These are phyloP conservation scores for Houttuynia cordata DNA, from an alignment of 164 flowering plant species.

Conservation along the genomic window DNA sequence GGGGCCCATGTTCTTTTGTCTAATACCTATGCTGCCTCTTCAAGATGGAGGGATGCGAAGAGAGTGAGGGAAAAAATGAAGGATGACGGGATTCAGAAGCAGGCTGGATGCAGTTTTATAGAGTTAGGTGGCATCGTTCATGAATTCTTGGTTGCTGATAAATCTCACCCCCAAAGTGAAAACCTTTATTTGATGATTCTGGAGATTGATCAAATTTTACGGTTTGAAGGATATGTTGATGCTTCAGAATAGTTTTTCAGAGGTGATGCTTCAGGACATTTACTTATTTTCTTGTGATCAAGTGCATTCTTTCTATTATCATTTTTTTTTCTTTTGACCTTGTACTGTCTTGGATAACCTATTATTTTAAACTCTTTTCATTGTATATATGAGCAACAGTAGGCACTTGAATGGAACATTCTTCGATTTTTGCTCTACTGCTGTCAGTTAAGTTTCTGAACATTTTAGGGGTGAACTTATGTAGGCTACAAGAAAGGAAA, in stretches of 20 bases:
- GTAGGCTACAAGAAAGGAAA: too few species aligned
- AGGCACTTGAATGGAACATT: too few species aligned
- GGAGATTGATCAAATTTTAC: constrained; percentile 10
- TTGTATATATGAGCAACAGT: too few species aligned
- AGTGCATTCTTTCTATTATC: too few species aligned
- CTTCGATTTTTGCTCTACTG: too few species aligned
- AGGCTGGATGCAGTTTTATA: constrained; percentile 21
- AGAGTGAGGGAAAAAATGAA: constrained; percentile 20
- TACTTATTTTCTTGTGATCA: too few species aligned
- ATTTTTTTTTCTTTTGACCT: too few species aligned
- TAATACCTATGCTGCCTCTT: constrained; percentile 18
- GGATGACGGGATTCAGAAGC: constrained; percentile 14
- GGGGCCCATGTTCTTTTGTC: constrained; percentile 24
- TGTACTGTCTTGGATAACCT: too few species aligned
- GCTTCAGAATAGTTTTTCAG: constrained; percentile 4
- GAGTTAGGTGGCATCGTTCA: constrained; percentile 26
- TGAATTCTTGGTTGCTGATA: constrained; percentile 21
- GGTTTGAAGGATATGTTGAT: constrained; percentile 12
- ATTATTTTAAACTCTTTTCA: too few species aligned
- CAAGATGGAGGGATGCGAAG: constrained; percentile 25
- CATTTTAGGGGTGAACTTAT: too few species aligned
- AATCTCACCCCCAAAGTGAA: constrained; percentile 14
- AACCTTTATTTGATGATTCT: constrained; percentile 7
- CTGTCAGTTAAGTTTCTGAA: too few species aligned
- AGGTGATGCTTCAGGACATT: too few species aligned